Percentiles rank a stretch among this genome's conserved stretches.
phyloP scores from a whole-genome alignment of 1,284 basidiomycete species.

The Cutaneotrichosporon curvatum region DNA sequence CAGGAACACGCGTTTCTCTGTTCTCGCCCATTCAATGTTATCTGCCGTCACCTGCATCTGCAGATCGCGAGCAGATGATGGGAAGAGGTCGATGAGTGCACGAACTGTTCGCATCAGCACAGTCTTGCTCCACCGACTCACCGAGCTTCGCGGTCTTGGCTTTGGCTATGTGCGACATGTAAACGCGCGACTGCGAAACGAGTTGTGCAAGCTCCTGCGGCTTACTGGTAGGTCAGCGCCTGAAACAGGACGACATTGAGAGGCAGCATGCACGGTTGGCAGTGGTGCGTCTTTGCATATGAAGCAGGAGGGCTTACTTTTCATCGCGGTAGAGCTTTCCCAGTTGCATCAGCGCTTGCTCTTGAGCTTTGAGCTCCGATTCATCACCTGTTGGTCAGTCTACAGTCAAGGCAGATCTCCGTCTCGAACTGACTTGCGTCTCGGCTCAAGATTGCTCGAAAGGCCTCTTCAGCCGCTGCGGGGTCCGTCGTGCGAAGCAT shows the following conservation, averaged over 20 bases:
- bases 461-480: constrained; percentile 34
- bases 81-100: constrained; percentile 85
- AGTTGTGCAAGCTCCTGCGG: constrained; percentile 71
- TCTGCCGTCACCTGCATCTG: constrained; percentile 83
- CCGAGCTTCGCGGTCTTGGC: constrained; percentile 97
- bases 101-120: constrained; percentile 55
- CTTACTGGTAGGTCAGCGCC: constrained; percentile 1
- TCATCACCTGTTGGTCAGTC: constrained; percentile 48
- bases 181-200: constrained; percentile 75
- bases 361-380: constrained; percentile 68
- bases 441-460: constrained; percentile 29
- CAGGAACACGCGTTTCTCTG: constrained; percentile 89
- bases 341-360: constrained; percentile 75
- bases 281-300: too few species aligned
- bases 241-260: too few species aligned
- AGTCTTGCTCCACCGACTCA: constrained; percentile 46
- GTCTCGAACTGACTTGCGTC: constrained; percentile 31
- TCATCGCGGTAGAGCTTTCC: constrained; percentile 82
- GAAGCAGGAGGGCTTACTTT: constrained; percentile 52
- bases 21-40: constrained; percentile 87
- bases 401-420: background rate
- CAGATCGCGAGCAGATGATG: constrained; percentile 62
- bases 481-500: constrained; percentile 26
- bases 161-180: constrained; percentile 92
- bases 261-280: too few species aligned